A percentile compares a stretch with the other conserved stretches of the same genome.
phyloP scores from a whole-genome alignment of 306 rosid species.

The Vigna reflexopilosa region DNA sequence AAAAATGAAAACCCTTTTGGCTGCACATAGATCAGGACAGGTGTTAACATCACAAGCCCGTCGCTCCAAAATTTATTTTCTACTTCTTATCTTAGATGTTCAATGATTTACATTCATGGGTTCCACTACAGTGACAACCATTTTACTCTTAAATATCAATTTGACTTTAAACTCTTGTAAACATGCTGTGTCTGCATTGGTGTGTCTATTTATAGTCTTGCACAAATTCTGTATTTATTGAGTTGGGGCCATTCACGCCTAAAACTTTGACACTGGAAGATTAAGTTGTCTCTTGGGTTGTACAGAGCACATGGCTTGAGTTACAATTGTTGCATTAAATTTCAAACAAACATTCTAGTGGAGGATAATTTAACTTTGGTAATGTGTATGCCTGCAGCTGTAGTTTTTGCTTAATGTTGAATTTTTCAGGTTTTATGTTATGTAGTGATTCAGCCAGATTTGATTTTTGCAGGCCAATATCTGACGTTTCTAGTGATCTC shows the following conservation, averaged over 20 bases:
- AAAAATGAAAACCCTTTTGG: constrained; percentile 46
- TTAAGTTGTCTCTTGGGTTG: constrained; percentile 48
- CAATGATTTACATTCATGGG: constrained; percentile 45
- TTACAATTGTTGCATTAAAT: constrained; percentile 20
- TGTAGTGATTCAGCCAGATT: constrained; percentile 44
- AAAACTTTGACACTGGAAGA: constrained; percentile 43
- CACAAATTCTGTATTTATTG: constrained; percentile 54
- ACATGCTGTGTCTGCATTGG: constrained; percentile 37
- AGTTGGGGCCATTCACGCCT: constrained; percentile 51
- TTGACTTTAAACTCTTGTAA: constrained; percentile 36
- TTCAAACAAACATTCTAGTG: constrained; percentile 40
- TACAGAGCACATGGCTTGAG: constrained; percentile 37
- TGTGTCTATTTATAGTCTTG: constrained; percentile 45
- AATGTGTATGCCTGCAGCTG: constrained; percentile 49
- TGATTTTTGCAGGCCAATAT: constrained; percentile 82
- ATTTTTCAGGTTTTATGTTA: constrained; percentile 41
- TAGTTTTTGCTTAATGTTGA: constrained; percentile 22
- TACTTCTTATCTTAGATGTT: constrained; percentile 30
- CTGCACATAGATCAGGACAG: constrained; percentile 42
- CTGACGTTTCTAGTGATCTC: constrained; percentile 95
- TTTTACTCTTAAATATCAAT: constrained; percentile 38
- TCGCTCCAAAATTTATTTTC: constrained; percentile 40
- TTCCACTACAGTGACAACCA: constrained; percentile 35
- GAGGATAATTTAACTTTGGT: constrained; percentile 42
- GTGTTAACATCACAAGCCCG: constrained; percentile 36